Evolutionary conservation across 257 asterid species (phyloP), one percentile per base, ranked within the genome.

Genomic region (Fraxinus excelsior): DNA sequence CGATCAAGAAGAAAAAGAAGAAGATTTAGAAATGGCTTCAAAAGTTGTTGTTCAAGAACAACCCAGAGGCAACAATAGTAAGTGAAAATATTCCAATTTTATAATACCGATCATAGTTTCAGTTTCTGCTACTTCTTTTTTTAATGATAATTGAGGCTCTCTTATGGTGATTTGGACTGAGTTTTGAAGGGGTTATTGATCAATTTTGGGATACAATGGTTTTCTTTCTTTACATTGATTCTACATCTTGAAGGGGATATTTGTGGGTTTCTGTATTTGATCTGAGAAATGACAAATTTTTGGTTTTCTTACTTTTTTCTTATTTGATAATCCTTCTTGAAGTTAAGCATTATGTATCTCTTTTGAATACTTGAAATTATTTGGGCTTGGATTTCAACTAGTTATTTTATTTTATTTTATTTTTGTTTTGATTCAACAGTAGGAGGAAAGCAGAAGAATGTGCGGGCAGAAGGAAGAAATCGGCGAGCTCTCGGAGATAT

Each of bases 11-110:
- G 82, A 80, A 40, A 81, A 73, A 38, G 85, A 79, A 73, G 81
- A 81, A 26, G 85, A 80, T 76, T 71, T 67, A 18, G 86, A 79
- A 18, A 91, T 91, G 97, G 92, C 83, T 73, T 82, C 94, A 9
- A 82, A 70, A 74, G 87, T 82, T 72, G 87, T 82, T 72, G 83
- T 70, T 78, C 83, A 69, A n/a, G 89, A 87, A 13, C 86, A 87
- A 77, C 84, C 79, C 62, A 86, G 83, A 87, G 92, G 94, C 83
- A 76, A 16, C 32, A 62, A 62, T 2, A 12, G 67, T 62, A 62
- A 9, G 67, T 56, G 65, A 19, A 56, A 56, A 56, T 56, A 56
- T 5, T n/a, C 14, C 10, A 56, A 56, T n/a, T 8, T n/a, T 56
- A 51, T 19, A 4, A 18, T 18, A 51, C 60, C n/a, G 60, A 51